phyloP scores from a whole-genome alignment of 2,329 filamentous ascomycete species.

The Fusarium camptoceras region DNA sequence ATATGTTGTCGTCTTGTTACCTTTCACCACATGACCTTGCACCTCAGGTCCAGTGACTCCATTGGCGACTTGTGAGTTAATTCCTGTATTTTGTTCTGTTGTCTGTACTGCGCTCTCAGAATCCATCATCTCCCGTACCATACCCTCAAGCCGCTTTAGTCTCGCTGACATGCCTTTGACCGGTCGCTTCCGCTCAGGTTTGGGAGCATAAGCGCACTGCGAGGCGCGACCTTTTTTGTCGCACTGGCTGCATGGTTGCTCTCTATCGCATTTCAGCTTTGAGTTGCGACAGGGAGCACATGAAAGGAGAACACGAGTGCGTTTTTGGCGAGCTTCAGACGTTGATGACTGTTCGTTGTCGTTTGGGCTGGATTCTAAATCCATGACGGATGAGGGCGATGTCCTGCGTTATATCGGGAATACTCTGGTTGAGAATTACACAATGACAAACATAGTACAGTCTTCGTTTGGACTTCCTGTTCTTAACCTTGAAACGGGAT shows the following conservation, averaged over 20 bases:
- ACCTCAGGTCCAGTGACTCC: conserved; percentile 41
- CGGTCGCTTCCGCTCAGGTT: conserved; percentile 55
- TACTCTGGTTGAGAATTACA: background rate
- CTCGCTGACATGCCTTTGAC: conserved; percentile 65
- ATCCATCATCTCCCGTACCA: conserved; percentile 68
- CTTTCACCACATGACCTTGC: conserved; percentile 58
- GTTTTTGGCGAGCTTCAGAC: conserved; percentile 52
- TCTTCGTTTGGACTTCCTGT: background rate
- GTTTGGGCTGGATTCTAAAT: conserved; percentile 40
- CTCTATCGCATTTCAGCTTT: conserved; percentile 69
- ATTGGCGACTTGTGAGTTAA: conserved; percentile 7
- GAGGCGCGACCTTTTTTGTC: conserved; percentile 60
- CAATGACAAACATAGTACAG: background rate
- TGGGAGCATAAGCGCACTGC: conserved; percentile 62
- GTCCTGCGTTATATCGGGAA: background rate
- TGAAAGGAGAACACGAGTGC: conserved; percentile 63
- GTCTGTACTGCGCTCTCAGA: conserved; percentile 44
- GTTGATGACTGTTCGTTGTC: conserved; percentile 36
- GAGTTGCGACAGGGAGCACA: conserved; percentile 65
- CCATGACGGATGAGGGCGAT: conserved; percentile 5
- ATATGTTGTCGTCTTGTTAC: conserved; percentile 60
- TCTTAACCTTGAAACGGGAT: background rate
- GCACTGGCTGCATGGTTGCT: conserved; percentile 64
- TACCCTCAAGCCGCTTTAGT: conserved; percentile 66
- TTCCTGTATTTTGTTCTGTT: background rate